Percentiles rank a stretch among this genome's conserved stretches.
Evolutionary conservation across 78 protist genomes (phyloP).

Genomic region (Salpingoeca rosetta): DNA sequence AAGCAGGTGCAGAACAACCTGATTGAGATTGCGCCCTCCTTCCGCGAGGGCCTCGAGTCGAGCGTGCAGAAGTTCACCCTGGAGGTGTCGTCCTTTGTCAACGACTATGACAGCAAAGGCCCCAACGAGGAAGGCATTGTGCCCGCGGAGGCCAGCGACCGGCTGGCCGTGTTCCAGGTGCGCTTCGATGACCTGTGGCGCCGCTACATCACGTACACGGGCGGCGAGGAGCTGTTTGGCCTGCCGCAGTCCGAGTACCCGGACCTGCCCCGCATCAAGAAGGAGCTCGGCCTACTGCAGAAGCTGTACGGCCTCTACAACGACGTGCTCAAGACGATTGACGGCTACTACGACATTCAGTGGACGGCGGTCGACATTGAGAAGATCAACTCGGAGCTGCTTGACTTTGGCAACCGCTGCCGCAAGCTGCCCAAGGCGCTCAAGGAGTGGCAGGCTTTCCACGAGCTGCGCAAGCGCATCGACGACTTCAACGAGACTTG

Average conservation of each 20-base stretch:
- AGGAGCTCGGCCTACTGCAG: slow-evolving; percentile 59
- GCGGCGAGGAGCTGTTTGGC: slow-evolving; percentile 80
- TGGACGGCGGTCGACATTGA: slow-evolving; percentile 63
- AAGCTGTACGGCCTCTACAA: slow-evolving; percentile 57
- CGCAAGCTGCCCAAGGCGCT: slow-evolving; percentile 50
- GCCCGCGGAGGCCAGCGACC: slow-evolving; percentile 65
- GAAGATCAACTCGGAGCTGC: slow-evolving; percentile 23
- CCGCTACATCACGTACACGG: slow-evolving; percentile 42
- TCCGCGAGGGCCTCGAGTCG: slow-evolving; percentile 27
- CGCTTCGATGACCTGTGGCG: slow-evolving; percentile 62
- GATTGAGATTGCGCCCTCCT: slow-evolving; percentile 12
- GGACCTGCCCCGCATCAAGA: slow-evolving; percentile 35
- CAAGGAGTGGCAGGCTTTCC: slow-evolving; percentile 62
- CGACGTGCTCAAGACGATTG: slow-evolving; percentile 38
- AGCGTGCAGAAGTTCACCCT: slow-evolving; percentile 20
- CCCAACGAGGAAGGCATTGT: slow-evolving; percentile 57
- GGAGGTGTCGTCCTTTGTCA: slow-evolving; percentile 33
- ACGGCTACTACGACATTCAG: slow-evolving; percentile 50
- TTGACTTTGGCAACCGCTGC: slow-evolving; percentile 37
- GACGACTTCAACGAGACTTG: slow-evolving; percentile 59
- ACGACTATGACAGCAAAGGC: slow-evolving; percentile 57
- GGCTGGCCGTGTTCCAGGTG: slow-evolving; percentile 62
- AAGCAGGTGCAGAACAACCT: slow-evolving; percentile 15
- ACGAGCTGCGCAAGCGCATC: slow-evolving; percentile 53
- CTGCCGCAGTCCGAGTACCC: slow-evolving; percentile 65